Conservation (phyloP, 345 rosid genomes). For the Trapa incisa region DNA sequence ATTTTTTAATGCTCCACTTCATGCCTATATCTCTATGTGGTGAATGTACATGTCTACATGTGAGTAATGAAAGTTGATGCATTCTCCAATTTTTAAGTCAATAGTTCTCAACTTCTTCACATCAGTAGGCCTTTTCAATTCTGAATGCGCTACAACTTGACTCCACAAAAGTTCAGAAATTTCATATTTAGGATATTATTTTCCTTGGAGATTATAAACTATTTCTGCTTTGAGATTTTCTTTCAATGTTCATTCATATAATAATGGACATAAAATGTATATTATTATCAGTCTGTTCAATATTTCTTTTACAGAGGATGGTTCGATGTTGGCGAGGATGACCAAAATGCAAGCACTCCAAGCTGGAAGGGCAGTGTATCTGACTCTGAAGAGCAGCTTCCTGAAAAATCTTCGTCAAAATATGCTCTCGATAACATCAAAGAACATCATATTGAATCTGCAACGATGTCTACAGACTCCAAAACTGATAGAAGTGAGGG, state of each 20-base stretch:
- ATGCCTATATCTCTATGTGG: too few species aligned
- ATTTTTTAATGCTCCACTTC: neutral
- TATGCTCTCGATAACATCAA: conserved; percentile 27
- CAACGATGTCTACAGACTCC: conserved; percentile 23
- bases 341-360: conserved; percentile 44
- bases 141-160: neutral
- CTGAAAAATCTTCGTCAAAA: conserved; percentile 17
- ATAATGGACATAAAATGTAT: neutral
- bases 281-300: neutral
- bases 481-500: conserved; percentile 35
- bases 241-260: neutral
- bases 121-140: neutral
- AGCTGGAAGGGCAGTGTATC: conserved; percentile 33
- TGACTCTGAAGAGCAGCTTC: conserved; percentile 36
- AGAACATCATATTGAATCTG: conserved; percentile 21
- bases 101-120: neutral
- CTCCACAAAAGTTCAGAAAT: neutral
- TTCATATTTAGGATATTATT: neutral
- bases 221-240: neutral
- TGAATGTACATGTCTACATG: too few species aligned
- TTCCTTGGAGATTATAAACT: neutral
- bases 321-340: conserved; percentile 70
- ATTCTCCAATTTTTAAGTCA: neutral
- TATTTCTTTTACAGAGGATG: conserved; percentile 47
- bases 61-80: neutral